Evolutionary conservation across 2,329 filamentous ascomycete species (phyloP), one percentile per base, ranked within the genome.

Genomic region (Talaromyces sp.): DNA sequence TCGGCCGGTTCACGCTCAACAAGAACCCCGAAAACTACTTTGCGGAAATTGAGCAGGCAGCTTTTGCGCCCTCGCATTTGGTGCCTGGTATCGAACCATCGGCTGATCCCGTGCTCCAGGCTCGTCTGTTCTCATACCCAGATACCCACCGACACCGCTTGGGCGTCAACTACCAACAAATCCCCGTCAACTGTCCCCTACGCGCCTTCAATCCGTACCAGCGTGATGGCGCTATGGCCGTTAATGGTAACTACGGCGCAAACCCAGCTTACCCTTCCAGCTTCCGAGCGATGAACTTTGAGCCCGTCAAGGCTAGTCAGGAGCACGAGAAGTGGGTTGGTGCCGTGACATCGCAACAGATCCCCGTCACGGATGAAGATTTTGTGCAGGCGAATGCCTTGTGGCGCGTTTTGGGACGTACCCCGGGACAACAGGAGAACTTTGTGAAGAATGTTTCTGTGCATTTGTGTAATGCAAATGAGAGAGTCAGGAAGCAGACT

Each of bases 191-290:
- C 75, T 79, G 79, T 59, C 82, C 84, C 61, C 64, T 80, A 66
- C 78, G 74, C 79, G 70, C 77, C 79, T 79, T 79, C 76, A 81
- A 84, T 81, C 81, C 88, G 66, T 90, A 86, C 80, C 88, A 91
- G 73, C 85, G 89, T 65, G 89, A 92, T 70, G 90, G 90, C 16
- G 71, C 74, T 64, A 92, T 91, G 88, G 84, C 86, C 1, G 85
- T 86, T 69, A 81, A 83, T 63, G 80, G 86, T 71, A 89, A 91
- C 76, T 84, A 87, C 68, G 84, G 85, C 59, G 77, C 81, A 2
- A 82, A 85, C 65, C 82, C 84, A 14, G 81, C 82, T 68, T 87
- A 86, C 71, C 79, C 74, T 14, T 77, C 76, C 23, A 76, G 70
- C 48, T 77, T 77, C 70, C 74, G 74, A 7, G 67, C 69, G 4